Evolutionary conservation across 1,284 basidiomycete species (phyloP).

Genomic region (Naganishia sp.): DNA sequence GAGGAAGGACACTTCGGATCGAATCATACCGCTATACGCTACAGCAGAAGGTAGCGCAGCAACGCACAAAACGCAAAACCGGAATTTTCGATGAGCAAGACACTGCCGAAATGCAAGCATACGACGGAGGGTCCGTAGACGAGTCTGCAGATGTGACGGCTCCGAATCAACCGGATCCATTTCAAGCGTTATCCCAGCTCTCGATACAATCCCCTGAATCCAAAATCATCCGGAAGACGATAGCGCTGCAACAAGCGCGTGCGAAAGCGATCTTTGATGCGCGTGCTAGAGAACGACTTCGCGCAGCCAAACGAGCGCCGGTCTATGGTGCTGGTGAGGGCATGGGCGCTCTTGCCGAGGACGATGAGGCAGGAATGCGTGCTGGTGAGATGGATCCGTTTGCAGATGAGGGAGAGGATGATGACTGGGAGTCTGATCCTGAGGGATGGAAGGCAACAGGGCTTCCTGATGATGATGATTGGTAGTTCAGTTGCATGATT

Average conservation of each 20-base stretch:
- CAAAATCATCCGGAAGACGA: slow-evolving; percentile 29
- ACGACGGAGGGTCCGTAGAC: background rate
- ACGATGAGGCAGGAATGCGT: background rate
- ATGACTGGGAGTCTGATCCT: slow-evolving; percentile 43
- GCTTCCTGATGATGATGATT: slow-evolving; percentile 36
- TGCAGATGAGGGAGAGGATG: slow-evolving; percentile 34
- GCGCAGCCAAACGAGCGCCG: slow-evolving; percentile 19
- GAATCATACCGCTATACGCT: slow-evolving; percentile 32
- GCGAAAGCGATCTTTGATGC: slow-evolving; percentile 32
- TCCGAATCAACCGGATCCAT: slow-evolving; percentile 9
- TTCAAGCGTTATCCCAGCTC: slow-evolving; percentile 18
- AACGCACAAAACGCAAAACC: background rate
- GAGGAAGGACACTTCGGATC: slow-evolving; percentile 23
- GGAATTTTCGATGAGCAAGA: slow-evolving; percentile 8
- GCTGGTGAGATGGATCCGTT: slow-evolving; percentile 2
- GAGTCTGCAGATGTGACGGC: background rate
- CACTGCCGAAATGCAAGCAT: slow-evolving; percentile 8
- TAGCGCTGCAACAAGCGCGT: slow-evolving; percentile 28
- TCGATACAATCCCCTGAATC: slow-evolving; percentile 29
- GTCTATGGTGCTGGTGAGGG: slow-evolving; percentile 26
- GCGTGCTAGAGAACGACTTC: slow-evolving; percentile 8
- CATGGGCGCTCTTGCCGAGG: background rate
- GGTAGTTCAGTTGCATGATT: slow-evolving; percentile 30
- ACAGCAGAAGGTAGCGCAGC: slow-evolving; percentile 26
- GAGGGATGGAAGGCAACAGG: slow-evolving; percentile 41